Evolutionary conservation across 306 rosid genomes (phyloP), one percentile per base, ranked within the genome.

Genomic region (Medicago lupulina): DNA sequence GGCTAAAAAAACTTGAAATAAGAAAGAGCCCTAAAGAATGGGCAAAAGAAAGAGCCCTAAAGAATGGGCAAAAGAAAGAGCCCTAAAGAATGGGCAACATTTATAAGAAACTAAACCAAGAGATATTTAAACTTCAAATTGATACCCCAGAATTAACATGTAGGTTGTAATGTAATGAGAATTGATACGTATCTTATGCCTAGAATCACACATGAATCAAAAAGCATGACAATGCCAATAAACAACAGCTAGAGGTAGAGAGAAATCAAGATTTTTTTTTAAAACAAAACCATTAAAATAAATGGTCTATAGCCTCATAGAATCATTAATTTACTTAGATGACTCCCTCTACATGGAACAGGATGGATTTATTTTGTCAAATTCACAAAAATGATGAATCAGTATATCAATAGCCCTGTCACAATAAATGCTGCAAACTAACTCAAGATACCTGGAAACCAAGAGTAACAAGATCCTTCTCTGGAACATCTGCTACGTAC

Each of bases 401-500:
- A 69, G 21, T 59, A 70, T 59, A 47, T 59, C 71, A 70, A 59
- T 36, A 59, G 44, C 76, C 44, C 7, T 13, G 13, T 47, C 18
- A 18, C 25, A 70, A 47, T 46, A 70, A 61, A 78, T 70, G 46
- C 65, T 21, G 36, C 65, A 70, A 77, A 70, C 11, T 70, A 70
- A 70, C 75, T 67, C 49, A 57, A 63, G 46, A 70, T 78, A 94
- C 98, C 98, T 94, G 98, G 79, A 92, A 94, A 60, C 97, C 98
- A 71, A 94, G 82, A 75, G 98, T 87, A 79, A 94, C 94, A 73
- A 92, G 87, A 81, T 94, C 98, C 87, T 94, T 94, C 84, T 94
- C 98, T 12, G 89, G 82, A 80, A 84, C 93, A 80, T 94, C 97
- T 23, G 98, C 97, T 69, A 94, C 98, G 78, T 87, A 90, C 90